Conservation (phyloP, 2,329 filamentous ascomycete genomes). For the Diaporthe ampelina region DNA sequence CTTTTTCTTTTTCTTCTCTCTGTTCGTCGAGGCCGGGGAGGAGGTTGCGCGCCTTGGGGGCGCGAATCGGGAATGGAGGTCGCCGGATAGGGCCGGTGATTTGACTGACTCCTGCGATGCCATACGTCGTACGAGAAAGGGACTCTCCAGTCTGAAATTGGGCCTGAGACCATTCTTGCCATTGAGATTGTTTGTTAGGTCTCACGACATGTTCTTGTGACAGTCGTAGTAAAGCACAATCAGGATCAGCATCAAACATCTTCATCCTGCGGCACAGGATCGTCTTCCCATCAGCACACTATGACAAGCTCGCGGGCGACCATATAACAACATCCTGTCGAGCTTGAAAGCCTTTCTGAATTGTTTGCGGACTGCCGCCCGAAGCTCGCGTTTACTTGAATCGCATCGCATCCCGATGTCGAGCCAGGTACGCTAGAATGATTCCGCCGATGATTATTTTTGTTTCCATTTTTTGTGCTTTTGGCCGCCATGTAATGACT, state of each 20-base stretch:
- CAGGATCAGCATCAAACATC: neutral
- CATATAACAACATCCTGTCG: too few species aligned
- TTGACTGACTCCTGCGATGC: neutral
- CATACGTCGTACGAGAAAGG: neutral
- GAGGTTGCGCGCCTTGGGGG: neutral
- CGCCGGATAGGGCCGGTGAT: conserved; percentile 11
- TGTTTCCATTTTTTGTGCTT: conserved; percentile 35
- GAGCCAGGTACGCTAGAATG: neutral
- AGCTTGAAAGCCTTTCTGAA: neutral
- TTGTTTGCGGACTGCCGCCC: neutral
- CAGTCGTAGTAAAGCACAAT: neutral
- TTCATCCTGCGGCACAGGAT: neutral
- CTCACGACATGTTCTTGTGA: neutral
- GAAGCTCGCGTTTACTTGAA: neutral
- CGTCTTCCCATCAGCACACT: too few species aligned
- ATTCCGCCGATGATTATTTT: conserved; percentile 25
- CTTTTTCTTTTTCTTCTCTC: too few species aligned
- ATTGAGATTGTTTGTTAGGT: neutral
- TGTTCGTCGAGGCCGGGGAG: too few species aligned
- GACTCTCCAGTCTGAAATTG: neutral
- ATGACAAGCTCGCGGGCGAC: neutral
- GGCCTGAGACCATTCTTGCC: neutral
- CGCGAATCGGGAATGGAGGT: neutral
- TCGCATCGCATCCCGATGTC: neutral
- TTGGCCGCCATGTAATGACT: conserved; percentile 25